Percentiles rank a stretch among this genome's conserved stretches.
Evolutionary conservation across 768 basidiomycete species (phyloP).

Genomic region (Boletus subcaerulescens): DNA sequence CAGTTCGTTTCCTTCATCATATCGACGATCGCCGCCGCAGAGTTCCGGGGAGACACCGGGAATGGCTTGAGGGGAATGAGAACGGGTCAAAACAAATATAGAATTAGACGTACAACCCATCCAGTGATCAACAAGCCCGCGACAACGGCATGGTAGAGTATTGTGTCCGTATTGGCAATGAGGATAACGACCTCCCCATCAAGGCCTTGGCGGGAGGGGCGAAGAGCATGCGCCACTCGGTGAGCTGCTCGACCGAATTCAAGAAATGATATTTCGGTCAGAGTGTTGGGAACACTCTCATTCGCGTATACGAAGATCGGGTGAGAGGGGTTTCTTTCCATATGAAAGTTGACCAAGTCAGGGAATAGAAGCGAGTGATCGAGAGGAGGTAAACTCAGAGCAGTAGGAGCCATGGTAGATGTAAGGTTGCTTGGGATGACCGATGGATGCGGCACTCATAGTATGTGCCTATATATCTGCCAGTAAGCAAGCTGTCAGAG

Average conservation of each 20-base stretch:
- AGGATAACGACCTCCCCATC: slow-evolving; percentile 23
- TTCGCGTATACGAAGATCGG: slow-evolving; percentile 20
- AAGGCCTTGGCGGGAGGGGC: slow-evolving; percentile 29
- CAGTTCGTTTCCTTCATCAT: slow-evolving; percentile 24
- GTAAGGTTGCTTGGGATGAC: not conserved
- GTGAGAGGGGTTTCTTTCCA: slow-evolving; percentile 22
- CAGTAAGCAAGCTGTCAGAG: not conserved
- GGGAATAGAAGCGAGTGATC: slow-evolving; percentile 22
- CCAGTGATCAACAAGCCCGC: slow-evolving; percentile 40
- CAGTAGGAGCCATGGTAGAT: not conserved
- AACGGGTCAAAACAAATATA: slow-evolving; percentile 22
- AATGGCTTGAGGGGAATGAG: slow-evolving; percentile 30
- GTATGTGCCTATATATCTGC: slow-evolving; percentile 11
- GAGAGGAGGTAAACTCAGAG: slow-evolving; percentile 19
- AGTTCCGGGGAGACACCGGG: slow-evolving; percentile 40
- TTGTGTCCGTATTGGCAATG: slow-evolving; percentile 30
- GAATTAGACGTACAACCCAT: slow-evolving; percentile 28
- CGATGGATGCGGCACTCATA: not conserved
- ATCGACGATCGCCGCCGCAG: slow-evolving; percentile 35
- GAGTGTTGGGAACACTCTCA: slow-evolving; percentile 2
- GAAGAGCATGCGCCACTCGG: slow-evolving; percentile 38
- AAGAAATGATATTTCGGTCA: slow-evolving; percentile 13
- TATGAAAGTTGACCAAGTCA: slow-evolving; percentile 25
- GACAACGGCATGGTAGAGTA: slow-evolving; percentile 33
- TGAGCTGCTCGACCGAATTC: slow-evolving; percentile 31